phyloP scores from a whole-genome alignment of 495 filamentous ascomycete species.

The Hyphodiscus hymeniophilus region DNA sequence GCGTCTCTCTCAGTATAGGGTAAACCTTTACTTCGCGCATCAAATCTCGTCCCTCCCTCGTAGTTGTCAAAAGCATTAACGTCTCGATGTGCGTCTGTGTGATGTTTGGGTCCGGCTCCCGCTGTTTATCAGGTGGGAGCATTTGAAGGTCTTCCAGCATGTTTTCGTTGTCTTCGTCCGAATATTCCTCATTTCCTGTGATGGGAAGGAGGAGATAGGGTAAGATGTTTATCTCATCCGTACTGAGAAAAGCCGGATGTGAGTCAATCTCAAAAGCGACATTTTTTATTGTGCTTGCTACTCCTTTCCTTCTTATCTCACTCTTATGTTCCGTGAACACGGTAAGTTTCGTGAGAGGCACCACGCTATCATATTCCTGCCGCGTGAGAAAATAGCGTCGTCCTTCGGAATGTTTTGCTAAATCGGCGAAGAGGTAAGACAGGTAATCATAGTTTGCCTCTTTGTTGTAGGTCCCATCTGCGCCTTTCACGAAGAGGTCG shows the following conservation, averaged over 20 bases:
- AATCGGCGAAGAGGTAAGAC: slow-evolving; percentile 85
- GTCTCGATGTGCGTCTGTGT: slow-evolving; percentile 84
- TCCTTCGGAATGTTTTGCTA: slow-evolving; percentile 69
- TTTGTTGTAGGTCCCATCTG: slow-evolving; percentile 72
- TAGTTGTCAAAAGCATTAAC: slow-evolving; percentile 72
- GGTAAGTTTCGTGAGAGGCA: slow-evolving; percentile 78
- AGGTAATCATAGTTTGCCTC: slow-evolving; percentile 87
- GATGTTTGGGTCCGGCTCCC: slow-evolving; percentile 67
- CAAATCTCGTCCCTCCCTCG: slow-evolving; percentile 60
- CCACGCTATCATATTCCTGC: slow-evolving; percentile 68
- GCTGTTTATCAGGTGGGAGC: slow-evolving; percentile 75
- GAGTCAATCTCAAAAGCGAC: slow-evolving; percentile 61
- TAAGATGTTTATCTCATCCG: slow-evolving; percentile 66
- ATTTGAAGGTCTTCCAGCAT: slow-evolving; percentile 87
- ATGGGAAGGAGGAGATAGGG: slow-evolving; percentile 76
- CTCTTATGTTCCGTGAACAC: slow-evolving; percentile 89
- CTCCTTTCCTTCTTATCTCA: slow-evolving; percentile 71
- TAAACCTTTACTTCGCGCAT: slow-evolving; percentile 77
- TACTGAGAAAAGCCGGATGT: slow-evolving; percentile 59
- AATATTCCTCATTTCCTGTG: slow-evolving; percentile 50
- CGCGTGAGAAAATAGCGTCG: slow-evolving; percentile 66
- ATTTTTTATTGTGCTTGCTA: slow-evolving; percentile 90
- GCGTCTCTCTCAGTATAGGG: slow-evolving; percentile 79
- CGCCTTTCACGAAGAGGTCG: slow-evolving; percentile 90
- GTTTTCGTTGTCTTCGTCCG: slow-evolving; percentile 64